Evolutionary conservation across 2,329 filamentous ascomycete genomes (phyloP), one percentile per base, ranked within the genome.

Genomic region (Arthroderma uncinatum): DNA sequence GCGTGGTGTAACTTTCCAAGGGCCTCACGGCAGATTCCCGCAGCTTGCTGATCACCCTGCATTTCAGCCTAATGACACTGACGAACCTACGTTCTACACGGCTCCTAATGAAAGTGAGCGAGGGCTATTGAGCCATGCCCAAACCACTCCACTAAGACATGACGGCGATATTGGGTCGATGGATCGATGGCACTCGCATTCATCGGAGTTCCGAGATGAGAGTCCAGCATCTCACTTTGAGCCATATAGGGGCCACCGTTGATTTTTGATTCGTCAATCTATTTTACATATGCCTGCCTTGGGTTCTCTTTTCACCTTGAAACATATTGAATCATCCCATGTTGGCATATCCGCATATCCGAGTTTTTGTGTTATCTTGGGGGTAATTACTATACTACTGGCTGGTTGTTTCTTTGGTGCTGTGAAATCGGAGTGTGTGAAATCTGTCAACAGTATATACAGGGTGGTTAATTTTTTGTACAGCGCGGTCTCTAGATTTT

Each of bases 91-190:
- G 0, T 58, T 72, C 19, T 74, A 74, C 56, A 65, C 64, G 1
- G 65, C 68, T 3, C 59, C 61, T 1, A 71, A 74, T 57, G 73
- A 75, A 59, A 74, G 71, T 42, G 71, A 73, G 54, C 68, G 67
- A 1, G 63, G 65, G 28, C 63, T 76, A 7, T 62, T 76, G 16
- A 66, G 60, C 28, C 65, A 73, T 50, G 47, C 56, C 69, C 70
- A 1, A 56, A 62, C 55, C 4, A 69, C 68, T 0, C 68, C 56
- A 16, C 8, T 58, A 37, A 56, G 57, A 21, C 47, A 50, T 9
- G 47, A 58, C 16, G 57, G 52, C 58, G 25, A 64, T 62, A 23
- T 60, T 40, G 58, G 57, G 19, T 61, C 67, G 6, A 54, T 72
- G 4, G 66, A 69, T 54, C 66, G 68, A 53, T 73, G 72, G 71